Base-by-base conservation (phyloP, 23 red algal species). In the Gracilaria gracilis region DNA sequence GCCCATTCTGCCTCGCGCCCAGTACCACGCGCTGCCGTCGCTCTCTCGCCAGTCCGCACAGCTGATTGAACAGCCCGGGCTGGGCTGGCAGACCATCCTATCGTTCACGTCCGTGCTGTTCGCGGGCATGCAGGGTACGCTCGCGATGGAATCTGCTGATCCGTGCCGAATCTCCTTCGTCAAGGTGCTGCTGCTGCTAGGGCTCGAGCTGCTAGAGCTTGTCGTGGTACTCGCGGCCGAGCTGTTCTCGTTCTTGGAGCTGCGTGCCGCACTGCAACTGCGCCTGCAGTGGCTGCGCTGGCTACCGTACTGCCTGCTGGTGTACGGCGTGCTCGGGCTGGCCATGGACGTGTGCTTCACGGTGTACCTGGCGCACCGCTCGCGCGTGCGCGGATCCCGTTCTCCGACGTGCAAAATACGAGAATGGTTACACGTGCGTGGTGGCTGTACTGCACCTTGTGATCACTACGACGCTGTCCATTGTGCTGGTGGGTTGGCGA, bases 111-210 rank as follows among this genome's bases (percentile, higher is more conserved):
- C 81, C 7, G 24, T 85, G 13, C 37, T 85, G 1, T 50, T 85
- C 28, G 28, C 81, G 7, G 81, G 53, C 31, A 85, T 85, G 58
- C 81, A 85, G 31, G 81, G 59, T n/a, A 44, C 37, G 42, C 81
- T 85, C 17, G 1, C 37, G 5, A 40, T 69, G 31, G 81, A 85
- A 51, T 85, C 81, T 39, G 81, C 81, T 4, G 59, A 69, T 29
- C 59, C 59, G 3, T 70, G 81, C 42, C 81, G 57, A 1, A 58
- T 85, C 6, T 85, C 81, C 33, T 51, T 64, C 20, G 53, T 9
- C 15, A 85, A 85, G 59, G 37, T 85, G 34, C 4, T 35, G 7
- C 15, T 85, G 8, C 46, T 85, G 5, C 59, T 85, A 2, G 16
- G 5, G 3, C 39, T 85, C 13, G 81, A 85, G 48, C 20, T 70